Evolutionary conservation across 108 stramenopile genomes (phyloP).

Genomic region (Parietichytrium sp.): DNA sequence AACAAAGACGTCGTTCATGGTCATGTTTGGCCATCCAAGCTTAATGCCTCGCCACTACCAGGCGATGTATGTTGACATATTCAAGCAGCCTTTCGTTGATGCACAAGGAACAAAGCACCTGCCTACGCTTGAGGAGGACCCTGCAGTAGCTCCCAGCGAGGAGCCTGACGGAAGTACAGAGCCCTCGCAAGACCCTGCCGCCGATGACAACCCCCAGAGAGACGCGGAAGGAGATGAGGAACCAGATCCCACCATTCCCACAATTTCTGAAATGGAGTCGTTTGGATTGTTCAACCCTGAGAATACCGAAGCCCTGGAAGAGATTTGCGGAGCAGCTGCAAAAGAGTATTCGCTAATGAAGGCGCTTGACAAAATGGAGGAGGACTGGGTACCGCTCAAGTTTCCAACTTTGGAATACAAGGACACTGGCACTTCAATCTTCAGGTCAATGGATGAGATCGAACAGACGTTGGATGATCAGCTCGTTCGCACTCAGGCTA

Average conservation of each 20-base stretch:
- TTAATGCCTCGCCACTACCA: not conserved
- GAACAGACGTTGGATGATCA: slow-evolving; percentile 43
- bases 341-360: slow-evolving; percentile 46
- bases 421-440: slow-evolving; percentile 45
- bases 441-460: slow-evolving; percentile 15
- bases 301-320: slow-evolving; percentile 11
- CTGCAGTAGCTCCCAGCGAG: not conserved
- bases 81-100: not conserved
- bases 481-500: slow-evolving; percentile 24
- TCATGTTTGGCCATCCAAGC: slow-evolving; percentile 20
- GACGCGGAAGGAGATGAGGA: not conserved
- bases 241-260: slow-evolving; percentile 3
- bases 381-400: slow-evolving; percentile 34
- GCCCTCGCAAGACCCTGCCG: not conserved
- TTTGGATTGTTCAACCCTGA: not conserved
- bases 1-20: not conserved
- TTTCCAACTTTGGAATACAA: slow-evolving; percentile 27
- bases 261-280: slow-evolving; percentile 21
- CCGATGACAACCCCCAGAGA: too few species aligned
- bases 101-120: not conserved
- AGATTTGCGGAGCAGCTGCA: slow-evolving; percentile 44
- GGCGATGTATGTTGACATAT: slow-evolving; percentile 3
- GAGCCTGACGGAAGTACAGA: not conserved
- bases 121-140: not conserved
- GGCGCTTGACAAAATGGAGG: slow-evolving; percentile 44